Conservation (phyloP, 2,329 filamentous ascomycete species). For the Alternaria arborescens region DNA sequence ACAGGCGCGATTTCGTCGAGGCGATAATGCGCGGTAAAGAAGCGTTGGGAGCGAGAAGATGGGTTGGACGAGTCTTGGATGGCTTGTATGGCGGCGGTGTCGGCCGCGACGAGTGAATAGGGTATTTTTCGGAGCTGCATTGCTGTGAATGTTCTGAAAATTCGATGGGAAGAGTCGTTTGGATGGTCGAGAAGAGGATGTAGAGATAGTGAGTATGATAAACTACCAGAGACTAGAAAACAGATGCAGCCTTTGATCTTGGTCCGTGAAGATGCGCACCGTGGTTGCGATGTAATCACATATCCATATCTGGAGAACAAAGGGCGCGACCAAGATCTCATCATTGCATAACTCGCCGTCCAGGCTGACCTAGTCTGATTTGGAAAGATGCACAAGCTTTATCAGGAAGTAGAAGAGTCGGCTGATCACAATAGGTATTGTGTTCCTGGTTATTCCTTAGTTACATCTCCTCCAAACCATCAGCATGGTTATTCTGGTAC, state of each 20-base stretch:
- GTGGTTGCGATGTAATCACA: background rate
- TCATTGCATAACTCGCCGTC: background rate
- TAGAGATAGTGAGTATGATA: no score
- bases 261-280: background rate
- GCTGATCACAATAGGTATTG: background rate
- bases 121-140: constrained; percentile 22
- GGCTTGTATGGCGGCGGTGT: background rate
- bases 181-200: background rate
- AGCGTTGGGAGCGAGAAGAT: constrained; percentile 19
- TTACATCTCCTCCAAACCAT: background rate
- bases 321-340: background rate
- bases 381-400: background rate
- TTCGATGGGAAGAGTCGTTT: background rate
- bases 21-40: constrained; percentile 22
- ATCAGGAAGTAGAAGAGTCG: no score
- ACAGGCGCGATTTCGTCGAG: constrained; percentile 13
- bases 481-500: background rate
- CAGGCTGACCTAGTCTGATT: background rate
- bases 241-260: background rate
- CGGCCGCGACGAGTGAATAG: constrained; percentile 12
- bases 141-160: background rate
- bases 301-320: background rate
- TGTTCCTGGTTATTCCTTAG: background rate
- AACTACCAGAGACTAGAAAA: background rate
- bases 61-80: constrained; percentile 15